Conservation (phyloP, 371 early-diverging fungal genomes). For the Mortierella sp. region DNA sequence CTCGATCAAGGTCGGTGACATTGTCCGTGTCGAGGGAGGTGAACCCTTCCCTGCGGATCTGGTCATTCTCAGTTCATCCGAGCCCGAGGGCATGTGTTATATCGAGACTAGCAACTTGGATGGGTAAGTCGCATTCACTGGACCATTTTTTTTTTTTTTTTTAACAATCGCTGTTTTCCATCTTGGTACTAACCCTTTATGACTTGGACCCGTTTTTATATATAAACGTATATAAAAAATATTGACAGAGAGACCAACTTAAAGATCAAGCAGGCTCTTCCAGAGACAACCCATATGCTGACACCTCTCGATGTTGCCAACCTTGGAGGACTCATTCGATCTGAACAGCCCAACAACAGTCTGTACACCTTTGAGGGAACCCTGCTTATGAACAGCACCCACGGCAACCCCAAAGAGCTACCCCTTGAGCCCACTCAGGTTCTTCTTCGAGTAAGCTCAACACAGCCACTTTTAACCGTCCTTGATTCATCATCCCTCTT, state of each 20-base stretch:
- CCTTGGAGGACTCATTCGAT: conserved; percentile 62
- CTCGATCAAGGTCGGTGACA: conserved; percentile 90
- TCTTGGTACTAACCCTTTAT: not conserved
- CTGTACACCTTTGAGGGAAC: conserved; percentile 89
- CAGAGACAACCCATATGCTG: conserved; percentile 74
- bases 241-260: conserved; percentile 88
- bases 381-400: conserved; percentile 58
- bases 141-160: not conserved
- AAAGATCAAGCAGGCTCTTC: conserved; percentile 88
- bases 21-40: conserved; percentile 86
- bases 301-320: conserved; percentile 68
- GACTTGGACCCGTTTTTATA: not conserved
- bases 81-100: conserved; percentile 92
- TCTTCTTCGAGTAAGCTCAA: conserved; percentile 64
- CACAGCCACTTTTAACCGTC: not conserved
- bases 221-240: too few relatives aligned
- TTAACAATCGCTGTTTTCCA: not conserved
- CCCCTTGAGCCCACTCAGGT: conserved; percentile 86
- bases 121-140: conserved; percentile 77
- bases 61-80: conserved; percentile 82
- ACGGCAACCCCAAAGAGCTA: conserved; percentile 70
- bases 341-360: conserved; percentile 89
- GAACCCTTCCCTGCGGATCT: conserved; percentile 95
- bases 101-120: conserved; percentile 97
- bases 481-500: not conserved